Base-by-base conservation (phyloP, 169 alveolate genomes). In the Plasmodium knowlesi region DNA sequence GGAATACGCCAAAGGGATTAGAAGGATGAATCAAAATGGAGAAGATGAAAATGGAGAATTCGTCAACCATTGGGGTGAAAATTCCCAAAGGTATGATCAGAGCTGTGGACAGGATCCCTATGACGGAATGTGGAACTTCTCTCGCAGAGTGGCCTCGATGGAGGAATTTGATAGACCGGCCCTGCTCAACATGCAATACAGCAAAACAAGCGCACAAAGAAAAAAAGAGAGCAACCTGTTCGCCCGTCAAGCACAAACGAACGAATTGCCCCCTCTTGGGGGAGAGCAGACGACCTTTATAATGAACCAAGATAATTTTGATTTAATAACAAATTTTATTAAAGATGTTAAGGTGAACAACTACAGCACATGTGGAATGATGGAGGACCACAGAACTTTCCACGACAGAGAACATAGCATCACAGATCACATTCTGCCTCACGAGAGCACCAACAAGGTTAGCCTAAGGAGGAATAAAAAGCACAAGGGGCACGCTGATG, bases 321-420 rank as follows among this genome's bases (percentile, higher is more conserved):
- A 79, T 4, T 28, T 79, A 61, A 88, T 88, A 12, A 79, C 71
- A 41, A 88, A 88, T 12, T 88, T 88, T 78, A 88, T 88, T 32
- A 79, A 39, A 10, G 83, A 79, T 8, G 83, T 89, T 34, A 81
- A 81, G 78, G 82, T 54, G 22, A 57, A 89, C 10, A 43, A 30
- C 37, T 74, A 43, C 86, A 43, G 37, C 25, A 30, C 25, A 39
- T 16, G 54, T 8, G 30, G 0, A 30, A 61, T 19, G 0, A 19
- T 41, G 30, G 32, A 76, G 37, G 50, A 34, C 28, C 50, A 76
- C 3, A 30, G 50, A n/a, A 76, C 50, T 19, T 76, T 41, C 19
- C 37, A 76, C 43, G 61, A 37, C 5, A 16, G 61, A 5, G 32
- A 10, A 9, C 28, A 76, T 19, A 76, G 50, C 61, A 30, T 76